phyloP scores from a whole-genome alignment of 75 land plant species.

The Cupressus sempervirens region DNA sequence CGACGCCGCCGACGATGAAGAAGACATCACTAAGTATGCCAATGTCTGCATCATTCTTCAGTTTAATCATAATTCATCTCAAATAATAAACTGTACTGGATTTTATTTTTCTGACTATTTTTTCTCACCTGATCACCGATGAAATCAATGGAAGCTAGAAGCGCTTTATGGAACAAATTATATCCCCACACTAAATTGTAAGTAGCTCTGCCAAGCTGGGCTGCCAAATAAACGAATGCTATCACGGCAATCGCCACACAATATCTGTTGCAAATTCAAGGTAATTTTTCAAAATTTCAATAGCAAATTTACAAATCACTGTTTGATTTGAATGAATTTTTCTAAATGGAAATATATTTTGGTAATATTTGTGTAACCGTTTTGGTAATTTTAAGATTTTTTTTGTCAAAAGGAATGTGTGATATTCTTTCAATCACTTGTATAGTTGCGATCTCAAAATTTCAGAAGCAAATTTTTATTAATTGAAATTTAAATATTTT shows the following conservation, averaged over 20 bases:
- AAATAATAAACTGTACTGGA: background rate
- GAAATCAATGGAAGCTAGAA: background rate
- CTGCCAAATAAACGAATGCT: background rate
- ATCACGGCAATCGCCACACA: background rate
- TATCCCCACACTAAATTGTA: background rate
- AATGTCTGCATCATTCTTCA: background rate
- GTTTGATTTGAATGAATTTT: no score
- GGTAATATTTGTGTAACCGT: no score
- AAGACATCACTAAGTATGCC: background rate
- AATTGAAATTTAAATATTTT: no score
- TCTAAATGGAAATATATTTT: no score
- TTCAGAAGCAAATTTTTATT: no score
- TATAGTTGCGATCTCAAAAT: no score
- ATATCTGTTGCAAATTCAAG: background rate
- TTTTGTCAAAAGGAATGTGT: no score
- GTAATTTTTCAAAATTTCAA: no score
- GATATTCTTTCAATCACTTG: no score
- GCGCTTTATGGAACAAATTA: background rate
- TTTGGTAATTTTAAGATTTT: no score
- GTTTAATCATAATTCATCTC: background rate
- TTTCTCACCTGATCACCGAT: constrained; percentile 5
- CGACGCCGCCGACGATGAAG: background rate
- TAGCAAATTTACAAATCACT: no score
- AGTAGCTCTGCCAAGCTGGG: background rate
- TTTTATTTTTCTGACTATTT: background rate